Percentiles rank a stretch among this genome's conserved stretches.
Conservation (phyloP, 257 asterid species). For the Nicotiana noctiflora region DNA sequence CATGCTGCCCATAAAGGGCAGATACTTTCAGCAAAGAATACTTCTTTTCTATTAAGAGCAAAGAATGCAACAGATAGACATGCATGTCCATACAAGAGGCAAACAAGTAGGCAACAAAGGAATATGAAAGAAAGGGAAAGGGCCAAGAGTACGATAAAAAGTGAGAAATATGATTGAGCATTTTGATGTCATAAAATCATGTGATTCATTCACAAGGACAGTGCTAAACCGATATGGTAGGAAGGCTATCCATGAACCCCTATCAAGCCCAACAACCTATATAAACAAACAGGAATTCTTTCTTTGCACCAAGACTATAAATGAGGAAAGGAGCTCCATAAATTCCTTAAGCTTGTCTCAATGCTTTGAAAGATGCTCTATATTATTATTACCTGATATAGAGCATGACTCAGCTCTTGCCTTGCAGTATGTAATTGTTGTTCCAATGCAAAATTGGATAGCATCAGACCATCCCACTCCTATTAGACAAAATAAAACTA, state of each 20-base stretch:
- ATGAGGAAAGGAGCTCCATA: background rate
- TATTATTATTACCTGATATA: constrained; percentile 75
- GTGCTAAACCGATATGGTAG: background rate
- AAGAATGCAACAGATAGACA: background rate
- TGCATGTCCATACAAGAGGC: background rate
- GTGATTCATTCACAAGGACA: background rate
- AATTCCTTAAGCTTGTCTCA: background rate
- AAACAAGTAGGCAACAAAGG: background rate
- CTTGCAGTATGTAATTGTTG: constrained; percentile 87
- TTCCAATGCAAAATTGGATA: constrained; percentile 86
- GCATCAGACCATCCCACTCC: constrained; percentile 98
- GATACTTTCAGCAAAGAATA: constrained; percentile 9
- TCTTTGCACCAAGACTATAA: background rate
- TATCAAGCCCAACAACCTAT: background rate
- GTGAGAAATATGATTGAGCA: background rate
- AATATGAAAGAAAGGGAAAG: constrained; percentile 1
- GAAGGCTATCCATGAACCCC: background rate
- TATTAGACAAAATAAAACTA: constrained; percentile 10
- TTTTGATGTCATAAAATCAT: background rate
- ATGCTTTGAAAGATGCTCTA: background rate
- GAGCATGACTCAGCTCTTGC: constrained; percentile 94
- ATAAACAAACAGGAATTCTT: background rate
- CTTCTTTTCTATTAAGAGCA: background rate
- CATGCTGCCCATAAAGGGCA: constrained; percentile 56
- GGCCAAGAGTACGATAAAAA: background rate